Percentiles rank a stretch among this genome's conserved stretches.
These are phyloP conservation scores for Chiua virens DNA, from an alignment of 768 basidiomycete species.

Conservation along the genomic window DNA sequence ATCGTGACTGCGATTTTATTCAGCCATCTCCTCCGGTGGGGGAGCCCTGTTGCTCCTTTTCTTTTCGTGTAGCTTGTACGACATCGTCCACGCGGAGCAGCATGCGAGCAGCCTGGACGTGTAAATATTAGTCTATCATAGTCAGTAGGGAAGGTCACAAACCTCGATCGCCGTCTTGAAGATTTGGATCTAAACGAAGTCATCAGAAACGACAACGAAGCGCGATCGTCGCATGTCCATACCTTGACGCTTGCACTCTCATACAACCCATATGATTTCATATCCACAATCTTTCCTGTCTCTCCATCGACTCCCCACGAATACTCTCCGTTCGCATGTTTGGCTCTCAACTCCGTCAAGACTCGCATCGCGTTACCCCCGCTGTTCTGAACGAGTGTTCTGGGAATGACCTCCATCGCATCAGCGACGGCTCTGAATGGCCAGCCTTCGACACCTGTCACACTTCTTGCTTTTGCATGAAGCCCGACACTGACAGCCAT, in stretches of 20 bases:
- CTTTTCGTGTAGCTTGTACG: conserved; percentile 83
- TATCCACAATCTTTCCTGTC: conserved; percentile 93
- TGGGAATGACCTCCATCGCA: conserved; percentile 95
- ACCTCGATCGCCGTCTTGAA: conserved; percentile 97
- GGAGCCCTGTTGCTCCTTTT: conserved; percentile 48
- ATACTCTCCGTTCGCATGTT: conserved; percentile 88
- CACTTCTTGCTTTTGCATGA: conserved; percentile 71
- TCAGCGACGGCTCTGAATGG: conserved; percentile 92
- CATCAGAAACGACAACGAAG: neutral
- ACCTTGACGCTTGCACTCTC: conserved; percentile 97
- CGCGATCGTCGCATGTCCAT: neutral
- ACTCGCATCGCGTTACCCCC: conserved; percentile 95
- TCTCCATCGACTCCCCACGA: conserved; percentile 96
- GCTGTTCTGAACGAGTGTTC: conserved; percentile 92
- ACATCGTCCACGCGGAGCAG: conserved; percentile 93
- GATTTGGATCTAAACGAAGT: conserved; percentile 71
- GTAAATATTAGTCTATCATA: neutral
- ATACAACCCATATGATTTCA: conserved; percentile 91
- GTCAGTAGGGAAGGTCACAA: conserved; percentile 4
- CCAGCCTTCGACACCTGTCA: conserved; percentile 89
- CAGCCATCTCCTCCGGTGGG: conserved; percentile 57
- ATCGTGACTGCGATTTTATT: conserved; percentile 3
- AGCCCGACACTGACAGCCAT: conserved; percentile 95
- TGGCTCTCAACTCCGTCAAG: conserved; percentile 92
- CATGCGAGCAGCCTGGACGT: conserved; percentile 75